Evolutionary conservation across 2,329 filamentous ascomycete genomes (phyloP), one percentile per base, ranked within the genome.

Genomic region (Pseudogymnoascus sp.): DNA sequence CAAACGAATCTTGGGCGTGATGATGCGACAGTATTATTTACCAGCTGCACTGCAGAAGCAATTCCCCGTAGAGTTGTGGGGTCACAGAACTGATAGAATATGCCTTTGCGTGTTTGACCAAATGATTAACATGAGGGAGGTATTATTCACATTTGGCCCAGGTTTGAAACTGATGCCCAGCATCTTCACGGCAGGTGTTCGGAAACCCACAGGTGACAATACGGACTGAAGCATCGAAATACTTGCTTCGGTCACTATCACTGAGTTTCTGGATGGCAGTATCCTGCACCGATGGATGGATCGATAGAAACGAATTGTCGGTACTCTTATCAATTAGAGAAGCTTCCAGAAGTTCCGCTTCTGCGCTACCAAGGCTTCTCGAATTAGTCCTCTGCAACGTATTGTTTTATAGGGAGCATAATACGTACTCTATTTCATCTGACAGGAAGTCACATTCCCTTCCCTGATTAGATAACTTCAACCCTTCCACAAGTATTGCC

Each of bases 131-230:
- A 66, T 74, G 71, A 16, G 71, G 69, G 23, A 73, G 64, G 61
- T 69, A 73, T 21, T 68, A 69, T 49, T 73, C 70, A 63, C 68
- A 72, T 63, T 65, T 64, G 11, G 34, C 62, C 72, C 71, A 74
- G 7, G 70, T 63, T 18, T 63, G 49, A 40, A 71, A 67, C 56
- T 71, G 71, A 60, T 73, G 69, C 42, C 68, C 68, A 49, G 68
- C 64, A 25, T 72, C 71, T 23, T 61, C 63, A 23, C 64, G 68
- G 62, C 64, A 69, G 31, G 68, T 67, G 60, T 71, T 66, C 5
- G 72, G 72, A 60, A 73, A 73, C 8, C 66, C 69, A 64, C 66
- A 68, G 25, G 56, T 67, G 7, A 73, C 63, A 36, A 73, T 63
- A 23, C 63, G 62, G 6, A 70, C 67, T 2, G 63, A 66, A n/a